Evolutionary conservation across 306 rosid genomes (phyloP), one percentile per base, ranked within the genome.

Genomic region (Quercus rubra): DNA sequence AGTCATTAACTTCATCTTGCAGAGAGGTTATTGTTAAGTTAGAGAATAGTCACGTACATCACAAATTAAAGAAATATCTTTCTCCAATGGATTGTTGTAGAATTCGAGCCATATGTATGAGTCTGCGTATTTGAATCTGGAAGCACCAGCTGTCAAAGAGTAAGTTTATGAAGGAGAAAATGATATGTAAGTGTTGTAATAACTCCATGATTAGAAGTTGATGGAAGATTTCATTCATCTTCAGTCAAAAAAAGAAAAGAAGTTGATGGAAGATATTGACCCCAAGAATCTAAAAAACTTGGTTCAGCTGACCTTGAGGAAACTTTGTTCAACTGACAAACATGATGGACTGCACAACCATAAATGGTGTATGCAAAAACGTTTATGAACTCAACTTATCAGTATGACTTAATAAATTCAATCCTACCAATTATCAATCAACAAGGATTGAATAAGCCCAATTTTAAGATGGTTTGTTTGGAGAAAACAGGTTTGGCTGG

Each of bases 61-160:
- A 83, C 92, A 91, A 64, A 94, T 81, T 75, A 92, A 86, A 76
- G 90, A 33, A 64, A 90, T 64, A 84, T 92, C 99, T 83, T 91
- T 91, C 56, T 79, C 87, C 97, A 94, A 75, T 14, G 93, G 97
- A 78, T 86, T 77, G 78, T 94, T 91, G 93, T 92, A 88, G 87
- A 92, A 92, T 77, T 91, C 95, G 62, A 94, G 74, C 97, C 98
- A 91, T 89, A 94, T 90, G 67, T 85, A 94, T 3, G 95, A 88
- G 88, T 91, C 92, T 61, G 99, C 90, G 87, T 87, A 91, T 73
- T 89, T 87, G 78, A 94, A 92, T 82, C 97, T 94, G 92, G 66
- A 82, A 86, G 82, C 35, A 33, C 49, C 75, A 77, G 46, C 71
- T n/a, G 74, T 58, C 49, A 51, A 30, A 64, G 67, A 51, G 66